These are phyloP conservation scores for Albatrellus sp. DNA, from an alignment of 1,284 basidiomycete genomes.

Conservation along the genomic window DNA sequence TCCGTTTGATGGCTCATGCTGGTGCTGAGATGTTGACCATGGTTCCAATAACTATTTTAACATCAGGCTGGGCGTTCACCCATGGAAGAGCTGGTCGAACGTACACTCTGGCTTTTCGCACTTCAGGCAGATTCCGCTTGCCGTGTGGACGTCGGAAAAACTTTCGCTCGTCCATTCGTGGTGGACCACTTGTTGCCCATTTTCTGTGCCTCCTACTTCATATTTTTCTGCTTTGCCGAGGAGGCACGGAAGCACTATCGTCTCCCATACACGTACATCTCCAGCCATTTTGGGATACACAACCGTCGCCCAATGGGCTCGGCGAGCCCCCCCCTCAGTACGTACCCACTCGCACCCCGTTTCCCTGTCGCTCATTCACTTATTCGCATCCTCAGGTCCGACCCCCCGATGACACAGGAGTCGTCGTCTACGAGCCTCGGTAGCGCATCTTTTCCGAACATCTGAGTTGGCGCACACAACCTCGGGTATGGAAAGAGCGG, in stretches of 20 bases:
- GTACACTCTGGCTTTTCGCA: conserved; percentile 24
- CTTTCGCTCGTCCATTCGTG: accelerated
- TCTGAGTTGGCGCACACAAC: conserved; percentile 11
- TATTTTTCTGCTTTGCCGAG: conserved; percentile 55
- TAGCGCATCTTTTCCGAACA: conserved; percentile 19
- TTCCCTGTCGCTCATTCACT: too few relatives aligned
- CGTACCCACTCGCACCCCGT: neutral
- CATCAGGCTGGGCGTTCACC: conserved; percentile 3
- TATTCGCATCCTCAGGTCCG: neutral
- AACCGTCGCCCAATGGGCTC: conserved; percentile 14
- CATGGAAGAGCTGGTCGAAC: conserved; percentile 24
- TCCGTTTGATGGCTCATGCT: conserved; percentile 53
- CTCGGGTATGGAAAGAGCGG: too few relatives aligned
- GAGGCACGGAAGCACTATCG: conserved; percentile 52
- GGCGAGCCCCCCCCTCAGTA: conserved; percentile 5
- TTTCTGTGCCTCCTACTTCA: conserved; percentile 35
- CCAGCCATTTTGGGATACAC: conserved; percentile 35
- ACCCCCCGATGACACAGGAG: conserved; percentile 11
- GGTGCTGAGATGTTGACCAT: conserved; percentile 31
- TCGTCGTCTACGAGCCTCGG: conserved; percentile 9
- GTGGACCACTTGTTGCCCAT: conserved; percentile 6
- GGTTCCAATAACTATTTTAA: conserved; percentile 33
- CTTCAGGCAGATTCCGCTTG: conserved; percentile 15
- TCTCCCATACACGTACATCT: conserved; percentile 27
- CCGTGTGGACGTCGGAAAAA: conserved; percentile 7